Percentiles rank a stretch among this genome's conserved stretches.
phyloP scores from a whole-genome alignment of 1,284 basidiomycete genomes.

The Heterobasidion irregulare region DNA sequence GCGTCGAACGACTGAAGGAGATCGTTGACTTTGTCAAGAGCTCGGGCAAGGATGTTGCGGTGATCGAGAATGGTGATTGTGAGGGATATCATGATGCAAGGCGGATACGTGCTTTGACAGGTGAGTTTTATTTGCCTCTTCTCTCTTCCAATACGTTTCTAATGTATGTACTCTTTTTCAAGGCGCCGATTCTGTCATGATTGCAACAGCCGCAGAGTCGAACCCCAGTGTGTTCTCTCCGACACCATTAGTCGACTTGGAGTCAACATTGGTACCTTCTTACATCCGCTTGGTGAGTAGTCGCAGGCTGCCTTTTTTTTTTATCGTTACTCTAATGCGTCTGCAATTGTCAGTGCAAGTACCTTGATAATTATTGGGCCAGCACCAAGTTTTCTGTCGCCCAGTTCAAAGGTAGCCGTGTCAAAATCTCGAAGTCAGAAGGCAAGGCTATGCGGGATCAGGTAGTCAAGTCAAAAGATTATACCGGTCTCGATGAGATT shows the following conservation, averaged over 20 bases:
- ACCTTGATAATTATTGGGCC: constrained; percentile 73
- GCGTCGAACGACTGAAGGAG: constrained; percentile 74
- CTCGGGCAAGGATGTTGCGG: constrained; percentile 67
- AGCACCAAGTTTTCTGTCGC: constrained; percentile 90
- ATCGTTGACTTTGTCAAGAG: constrained; percentile 76
- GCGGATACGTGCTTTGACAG: constrained; percentile 67
- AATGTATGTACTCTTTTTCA: neutral
- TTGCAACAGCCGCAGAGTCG: constrained; percentile 88
- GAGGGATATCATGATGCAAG: constrained; percentile 73
- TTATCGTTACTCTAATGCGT: neutral
- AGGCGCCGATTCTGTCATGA: constrained; percentile 93
- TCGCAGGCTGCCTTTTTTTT: constrained; percentile 4
- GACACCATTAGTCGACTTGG: constrained; percentile 61
- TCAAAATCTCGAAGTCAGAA: constrained; percentile 46
- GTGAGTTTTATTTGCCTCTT: constrained; percentile 27
- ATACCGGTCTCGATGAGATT: constrained; percentile 50
- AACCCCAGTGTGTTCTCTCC: constrained; percentile 87
- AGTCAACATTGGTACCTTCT: constrained; percentile 64
- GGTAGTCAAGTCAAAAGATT: constrained; percentile 59
- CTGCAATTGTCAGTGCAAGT: constrained; percentile 36
- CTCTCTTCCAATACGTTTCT: neutral
- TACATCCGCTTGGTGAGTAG: constrained; percentile 67
- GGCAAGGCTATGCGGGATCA: constrained; percentile 47
- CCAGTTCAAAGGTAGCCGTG: constrained; percentile 66
- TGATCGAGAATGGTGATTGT: constrained; percentile 95